Base-by-base conservation (phyloP, 164 flowering plant genomes). In the Liquidambar formosana region DNA sequence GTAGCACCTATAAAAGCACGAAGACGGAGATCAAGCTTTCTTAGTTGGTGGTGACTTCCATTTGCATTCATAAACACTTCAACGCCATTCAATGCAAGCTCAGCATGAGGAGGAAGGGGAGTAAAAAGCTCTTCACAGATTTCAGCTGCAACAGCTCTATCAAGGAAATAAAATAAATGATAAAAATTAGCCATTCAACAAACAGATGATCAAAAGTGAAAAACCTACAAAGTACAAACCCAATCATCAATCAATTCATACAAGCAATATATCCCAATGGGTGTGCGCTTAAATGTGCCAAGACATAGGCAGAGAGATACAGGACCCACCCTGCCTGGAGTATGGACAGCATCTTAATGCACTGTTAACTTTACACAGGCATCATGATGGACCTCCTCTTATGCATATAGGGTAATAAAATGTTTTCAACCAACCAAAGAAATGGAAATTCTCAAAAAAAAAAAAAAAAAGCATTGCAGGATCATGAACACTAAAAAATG, bases 31-130 rank as follows among this genome's bases (percentile, higher is more conserved):
- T 92, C 96, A 73, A 92, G 94, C 84, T 95, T 92, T 68, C 99
- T 82, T 54, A 95, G 81, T 71, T 92, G 99, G 75, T 92, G 99
- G 75, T 92, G 97, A 75, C 99, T 95, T 75, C 99, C 97, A 81
- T 97, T 95, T 48, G 97, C 97, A 83, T 95, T 95, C 89, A 95
- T 72, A 64, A 95, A 91, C 33, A 95, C 92, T 84, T 95, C 97
- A 73, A 95, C 97, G 46, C 97, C 97, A 76, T 88, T 93, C 75
- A 95, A 67, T 22, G 97, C 92, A 80, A 95, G 96, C 76, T 91
- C 96, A 41, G 87, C 77, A 71, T 91, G 99, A 61, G 93, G 94
- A n/a, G 97, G 92, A 61, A 73, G 63, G 44, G 97, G 89, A 68
- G 83, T 81, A 73, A 87, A 95, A 26, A 92, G 92, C 76, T 95